phyloP scores from a whole-genome alignment of 1,284 basidiomycete species.

The Tremellales sp. region DNA sequence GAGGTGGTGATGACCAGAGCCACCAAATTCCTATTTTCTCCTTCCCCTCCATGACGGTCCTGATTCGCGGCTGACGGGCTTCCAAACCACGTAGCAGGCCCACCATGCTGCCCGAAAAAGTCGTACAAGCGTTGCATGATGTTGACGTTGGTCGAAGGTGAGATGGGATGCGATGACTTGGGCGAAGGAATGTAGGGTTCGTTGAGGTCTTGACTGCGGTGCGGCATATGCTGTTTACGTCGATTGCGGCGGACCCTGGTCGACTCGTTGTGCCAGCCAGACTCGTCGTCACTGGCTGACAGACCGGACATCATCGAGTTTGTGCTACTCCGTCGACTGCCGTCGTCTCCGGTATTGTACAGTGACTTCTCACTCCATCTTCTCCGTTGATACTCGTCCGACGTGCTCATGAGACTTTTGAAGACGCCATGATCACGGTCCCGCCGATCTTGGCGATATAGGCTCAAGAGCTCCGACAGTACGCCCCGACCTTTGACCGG shows the following conservation, averaged over 20 bases:
- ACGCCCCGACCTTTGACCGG: slow-evolving; percentile 4
- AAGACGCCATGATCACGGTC: slow-evolving; percentile 2
- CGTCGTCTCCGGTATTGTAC: slow-evolving; percentile 10
- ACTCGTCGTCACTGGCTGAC: background rate
- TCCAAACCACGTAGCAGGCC: slow-evolving; percentile 11
- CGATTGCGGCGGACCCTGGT: slow-evolving; percentile 8
- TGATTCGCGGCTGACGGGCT: background rate
- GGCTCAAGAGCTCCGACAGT: slow-evolving; percentile 11
- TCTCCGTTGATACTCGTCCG: background rate
- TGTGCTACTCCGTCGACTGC: slow-evolving; percentile 5
- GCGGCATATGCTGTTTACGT: slow-evolving; percentile 9
- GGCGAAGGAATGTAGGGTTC: slow-evolving; percentile 30
- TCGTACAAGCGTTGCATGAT: slow-evolving; percentile 11
- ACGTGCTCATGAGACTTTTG: slow-evolving; percentile 3
- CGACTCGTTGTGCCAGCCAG: background rate
- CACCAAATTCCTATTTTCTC: slow-evolving; percentile 20
- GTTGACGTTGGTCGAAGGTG: slow-evolving; percentile 14
- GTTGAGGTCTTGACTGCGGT: slow-evolving; percentile 25
- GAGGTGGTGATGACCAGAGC: slow-evolving; percentile 27
- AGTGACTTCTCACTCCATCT: slow-evolving; percentile 15
- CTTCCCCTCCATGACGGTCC: background rate
- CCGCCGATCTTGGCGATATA: slow-evolving; percentile 5
- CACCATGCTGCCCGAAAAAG: slow-evolving; percentile 5
- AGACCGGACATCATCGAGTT: background rate
- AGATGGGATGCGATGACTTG: slow-evolving; percentile 13